phyloP scores from a whole-genome alignment of 2,329 filamentous ascomycete genomes.

The Fusarium chaquense region DNA sequence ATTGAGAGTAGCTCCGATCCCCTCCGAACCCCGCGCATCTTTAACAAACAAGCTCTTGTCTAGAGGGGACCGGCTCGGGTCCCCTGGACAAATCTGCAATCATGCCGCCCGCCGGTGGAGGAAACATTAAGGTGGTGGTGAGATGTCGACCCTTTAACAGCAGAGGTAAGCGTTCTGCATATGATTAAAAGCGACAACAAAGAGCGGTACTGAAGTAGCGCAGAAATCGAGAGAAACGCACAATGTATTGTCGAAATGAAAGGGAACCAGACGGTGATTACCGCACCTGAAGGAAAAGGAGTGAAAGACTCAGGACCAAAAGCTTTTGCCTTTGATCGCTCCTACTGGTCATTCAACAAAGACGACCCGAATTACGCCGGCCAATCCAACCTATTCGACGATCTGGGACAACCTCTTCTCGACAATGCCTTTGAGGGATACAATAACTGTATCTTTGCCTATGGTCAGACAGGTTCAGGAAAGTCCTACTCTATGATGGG shows the following conservation, averaged over 20 bases:
- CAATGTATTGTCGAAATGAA: slow-evolving; percentile 99
- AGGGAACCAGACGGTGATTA: slow-evolving; percentile 88
- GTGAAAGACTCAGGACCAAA: slow-evolving; percentile 80
- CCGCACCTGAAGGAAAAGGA: slow-evolving; percentile 76
- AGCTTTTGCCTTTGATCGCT: slow-evolving; percentile 94
- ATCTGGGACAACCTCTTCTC: slow-evolving; percentile 88
- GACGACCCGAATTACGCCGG: slow-evolving; percentile 85
- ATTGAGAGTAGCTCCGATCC: slow-evolving; percentile 23
- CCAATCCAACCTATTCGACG: slow-evolving; percentile 88
- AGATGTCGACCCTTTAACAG: slow-evolving; percentile 94
- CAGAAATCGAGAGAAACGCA: slow-evolving; percentile 90
- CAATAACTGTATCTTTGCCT: slow-evolving; percentile 99
- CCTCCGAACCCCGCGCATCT: slow-evolving; percentile 46
- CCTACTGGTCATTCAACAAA: slow-evolving; percentile 97
- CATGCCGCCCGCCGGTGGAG: slow-evolving; percentile 74
- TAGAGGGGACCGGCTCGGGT: slow-evolving; percentile 53
- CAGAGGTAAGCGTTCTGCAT: slow-evolving; percentile 72
- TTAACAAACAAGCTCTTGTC: slow-evolving; percentile 39
- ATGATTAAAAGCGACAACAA: slow-evolving; percentile 1
- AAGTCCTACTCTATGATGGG: slow-evolving; percentile 99
- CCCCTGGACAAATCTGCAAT: slow-evolving; percentile 50
- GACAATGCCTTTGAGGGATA: slow-evolving; percentile 99
- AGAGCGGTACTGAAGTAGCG: slow-evolving; percentile 35
- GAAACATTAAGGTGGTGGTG: slow-evolving; percentile 99
- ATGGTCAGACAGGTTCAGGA: slow-evolving; percentile 97